These are phyloP conservation scores for Calamus simplicifolius DNA, from an alignment of 176 grass and related monocot genomes.

Conservation along the genomic window DNA sequence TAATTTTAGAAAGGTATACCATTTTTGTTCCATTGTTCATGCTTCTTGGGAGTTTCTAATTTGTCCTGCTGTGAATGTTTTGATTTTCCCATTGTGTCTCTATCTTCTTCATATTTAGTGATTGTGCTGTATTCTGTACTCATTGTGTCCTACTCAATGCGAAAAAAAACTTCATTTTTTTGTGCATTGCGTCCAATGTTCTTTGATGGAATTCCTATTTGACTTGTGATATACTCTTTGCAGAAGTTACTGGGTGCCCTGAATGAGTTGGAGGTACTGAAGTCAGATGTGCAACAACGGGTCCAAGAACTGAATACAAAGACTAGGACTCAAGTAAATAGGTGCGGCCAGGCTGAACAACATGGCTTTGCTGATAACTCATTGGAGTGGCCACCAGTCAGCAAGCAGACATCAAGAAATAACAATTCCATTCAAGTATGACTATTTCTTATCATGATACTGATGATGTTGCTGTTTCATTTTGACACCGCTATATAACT, in stretches of 20 bases:
- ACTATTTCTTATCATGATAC: too few species aligned
- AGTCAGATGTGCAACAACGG: constrained; percentile 30
- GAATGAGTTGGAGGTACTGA: constrained; percentile 33
- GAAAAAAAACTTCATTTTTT: too few species aligned
- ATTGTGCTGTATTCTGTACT: too few species aligned
- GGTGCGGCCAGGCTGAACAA: constrained; percentile 11
- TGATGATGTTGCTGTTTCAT: too few species aligned
- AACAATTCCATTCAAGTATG: constrained; percentile 20
- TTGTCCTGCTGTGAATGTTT: not conserved
- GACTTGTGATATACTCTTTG: not conserved
- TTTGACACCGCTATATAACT: too few species aligned
- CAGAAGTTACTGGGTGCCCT: constrained; percentile 38
- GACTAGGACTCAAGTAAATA: constrained; percentile 10
- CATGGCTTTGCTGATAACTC: constrained; percentile 20
- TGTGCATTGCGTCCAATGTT: too few species aligned
- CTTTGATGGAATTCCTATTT: too few species aligned
- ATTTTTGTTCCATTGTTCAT: not conserved
- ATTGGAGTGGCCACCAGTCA: constrained; percentile 27
- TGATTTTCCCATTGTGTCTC: too few species aligned
- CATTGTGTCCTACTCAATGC: too few species aligned
- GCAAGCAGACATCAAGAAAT: constrained; percentile 1
- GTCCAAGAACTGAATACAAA: constrained; percentile 39
- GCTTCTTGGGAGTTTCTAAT: not conserved
- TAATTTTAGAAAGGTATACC: constrained; percentile 5
- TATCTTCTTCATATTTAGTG: too few species aligned